A percentile compares a stretch with the other conserved stretches of the same genome.
These are phyloP conservation scores for Cladosporium sp. DNA, from an alignment of 2,329 filamentous ascomycete genomes.

Conservation along the genomic window DNA sequence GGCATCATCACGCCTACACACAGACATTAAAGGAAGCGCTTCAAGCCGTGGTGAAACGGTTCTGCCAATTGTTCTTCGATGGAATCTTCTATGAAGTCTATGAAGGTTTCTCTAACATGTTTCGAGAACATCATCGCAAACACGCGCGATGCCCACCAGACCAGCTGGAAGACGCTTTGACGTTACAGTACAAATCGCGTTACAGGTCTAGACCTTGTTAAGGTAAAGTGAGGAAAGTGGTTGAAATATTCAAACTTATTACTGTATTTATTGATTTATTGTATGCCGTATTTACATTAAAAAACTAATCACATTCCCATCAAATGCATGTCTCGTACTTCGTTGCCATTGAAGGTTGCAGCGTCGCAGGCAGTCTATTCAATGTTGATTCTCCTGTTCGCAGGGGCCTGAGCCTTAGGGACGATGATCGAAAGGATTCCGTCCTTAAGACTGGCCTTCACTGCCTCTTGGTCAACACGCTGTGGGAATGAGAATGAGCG, in stretches of 20 bases:
- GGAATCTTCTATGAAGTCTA: neutral
- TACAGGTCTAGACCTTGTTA: neutral
- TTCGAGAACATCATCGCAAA: neutral
- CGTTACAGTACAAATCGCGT: neutral
- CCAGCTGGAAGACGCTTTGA: slow-evolving; percentile 6
- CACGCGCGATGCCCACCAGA: neutral
- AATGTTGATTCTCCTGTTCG: slow-evolving; percentile 57
- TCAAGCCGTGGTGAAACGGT: neutral
- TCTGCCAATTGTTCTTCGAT: neutral
- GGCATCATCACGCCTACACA: neutral
- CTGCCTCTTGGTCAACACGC: slow-evolving; percentile 61
- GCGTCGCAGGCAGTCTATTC: slow-evolving; percentile 43
- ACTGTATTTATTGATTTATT: slow-evolving; percentile 2
- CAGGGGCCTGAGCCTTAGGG: slow-evolving; percentile 56
- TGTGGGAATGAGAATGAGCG: slow-evolving; percentile 61
- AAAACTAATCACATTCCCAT: neutral
- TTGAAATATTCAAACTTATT: neutral
- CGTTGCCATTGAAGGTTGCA: neutral
- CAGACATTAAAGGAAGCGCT: slow-evolving; percentile 6
- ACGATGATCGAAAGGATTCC: slow-evolving; percentile 60
- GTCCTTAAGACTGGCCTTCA: slow-evolving; percentile 63
- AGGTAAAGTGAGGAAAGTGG: neutral
- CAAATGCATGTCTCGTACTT: slow-evolving; percentile 9
- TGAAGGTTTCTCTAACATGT: neutral
- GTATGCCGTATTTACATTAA: neutral